Conservation (phyloP, 139 green algal species). For the Haematococcus lacustris region DNA sequence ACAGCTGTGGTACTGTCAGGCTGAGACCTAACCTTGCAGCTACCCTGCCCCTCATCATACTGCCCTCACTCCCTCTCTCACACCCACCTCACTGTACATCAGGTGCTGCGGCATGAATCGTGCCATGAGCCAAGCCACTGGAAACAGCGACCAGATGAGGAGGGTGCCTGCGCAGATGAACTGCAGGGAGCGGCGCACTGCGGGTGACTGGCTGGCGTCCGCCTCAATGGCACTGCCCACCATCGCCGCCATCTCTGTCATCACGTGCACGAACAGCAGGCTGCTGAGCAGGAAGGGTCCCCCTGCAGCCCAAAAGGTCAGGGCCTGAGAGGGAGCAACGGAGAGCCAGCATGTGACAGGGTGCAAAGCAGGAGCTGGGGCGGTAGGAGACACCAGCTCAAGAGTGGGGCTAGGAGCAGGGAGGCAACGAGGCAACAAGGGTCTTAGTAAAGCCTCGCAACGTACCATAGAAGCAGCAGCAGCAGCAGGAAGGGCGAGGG, state of each 20-base stretch:
- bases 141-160: constrained; percentile 26
- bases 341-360: background rate
- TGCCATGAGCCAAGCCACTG: constrained; percentile 2
- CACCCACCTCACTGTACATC: background rate
- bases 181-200: background rate
- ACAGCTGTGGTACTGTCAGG: too few relatives aligned
- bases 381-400: too few relatives aligned
- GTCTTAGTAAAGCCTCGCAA: too few relatives aligned
- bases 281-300: constrained; percentile 5
- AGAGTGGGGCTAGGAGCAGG: too few relatives aligned
- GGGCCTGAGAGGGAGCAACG: background rate
- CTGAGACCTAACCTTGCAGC: too few relatives aligned
- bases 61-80: too few relatives aligned
- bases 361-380: background rate
- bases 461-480: background rate
- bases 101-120: background rate
- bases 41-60: too few relatives aligned
- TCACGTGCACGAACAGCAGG: constrained; percentile 17
- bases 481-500: background rate
- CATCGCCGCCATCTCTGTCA: constrained; percentile 26
- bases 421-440: too few relatives aligned
- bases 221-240: constrained; percentile 16
- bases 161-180: constrained; percentile 37
- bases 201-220: background rate
- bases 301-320: constrained; percentile 10